Evolutionary conservation across 2,329 filamentous ascomycete species (phyloP).

Genomic region (Exserohilum turcica): DNA sequence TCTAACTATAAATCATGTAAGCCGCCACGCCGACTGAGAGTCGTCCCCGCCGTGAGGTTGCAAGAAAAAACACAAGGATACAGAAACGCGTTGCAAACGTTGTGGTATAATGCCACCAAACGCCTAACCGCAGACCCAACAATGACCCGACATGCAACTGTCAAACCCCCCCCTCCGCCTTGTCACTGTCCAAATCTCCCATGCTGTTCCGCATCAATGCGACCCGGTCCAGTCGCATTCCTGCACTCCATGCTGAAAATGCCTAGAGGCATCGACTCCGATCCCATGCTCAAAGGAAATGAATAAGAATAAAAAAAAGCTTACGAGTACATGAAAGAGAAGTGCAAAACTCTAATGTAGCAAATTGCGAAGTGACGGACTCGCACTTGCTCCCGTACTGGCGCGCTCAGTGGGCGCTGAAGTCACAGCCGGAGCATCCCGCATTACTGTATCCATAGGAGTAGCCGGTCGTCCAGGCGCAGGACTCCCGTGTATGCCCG

Average conservation of each 20-base stretch:
- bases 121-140: conserved; percentile 27
- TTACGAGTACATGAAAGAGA: conserved; percentile 9
- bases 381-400: conserved; percentile 52
- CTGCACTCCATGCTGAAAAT: conserved; percentile 21
- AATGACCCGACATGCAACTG: conserved; percentile 14
- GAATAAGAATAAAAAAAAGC: conserved; percentile 13
- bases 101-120: conserved; percentile 41
- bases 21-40: not conserved
- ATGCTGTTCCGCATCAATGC: conserved; percentile 19
- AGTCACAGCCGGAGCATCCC: conserved; percentile 35
- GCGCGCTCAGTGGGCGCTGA: conserved; percentile 36
- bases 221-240: conserved; percentile 4
- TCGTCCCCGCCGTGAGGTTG: not conserved
- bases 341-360: conserved; percentile 46
- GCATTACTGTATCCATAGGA: conserved; percentile 43
- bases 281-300: conserved; percentile 24
- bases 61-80: conserved; percentile 14
- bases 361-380: conserved; percentile 55
- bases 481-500: conserved; percentile 39
- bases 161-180: conserved; percentile 13
- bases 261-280: conserved; percentile 27
- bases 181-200: not conserved
- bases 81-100: conserved; percentile 23
- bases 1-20: conserved; percentile 1
- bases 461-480: conserved; percentile 41